phyloP scores from a whole-genome alignment of 768 basidiomycete species.

The Amyloporia xantha region DNA sequence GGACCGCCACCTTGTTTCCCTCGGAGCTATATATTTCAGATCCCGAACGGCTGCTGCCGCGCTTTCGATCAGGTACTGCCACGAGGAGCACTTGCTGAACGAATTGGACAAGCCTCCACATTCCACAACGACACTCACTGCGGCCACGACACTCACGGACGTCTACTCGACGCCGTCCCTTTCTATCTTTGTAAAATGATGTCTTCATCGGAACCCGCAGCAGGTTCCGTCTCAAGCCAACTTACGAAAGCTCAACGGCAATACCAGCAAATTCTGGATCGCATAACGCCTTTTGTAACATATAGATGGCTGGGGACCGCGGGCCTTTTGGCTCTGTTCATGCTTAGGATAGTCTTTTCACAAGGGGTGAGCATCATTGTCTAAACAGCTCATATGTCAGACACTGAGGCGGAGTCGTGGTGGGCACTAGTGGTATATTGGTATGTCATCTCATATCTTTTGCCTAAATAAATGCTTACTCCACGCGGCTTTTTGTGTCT shows the following conservation, averaged over 20 bases:
- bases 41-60: too few species aligned
- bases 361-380: constrained; percentile 73
- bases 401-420: not conserved
- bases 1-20: too few species aligned
- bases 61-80: too few species aligned
- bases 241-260: constrained; percentile 57
- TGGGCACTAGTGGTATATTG: constrained; percentile 79
- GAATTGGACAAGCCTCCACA: too few species aligned
- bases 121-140: too few species aligned
- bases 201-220: constrained; percentile 19
- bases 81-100: too few species aligned
- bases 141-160: too few species aligned
- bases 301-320: constrained; percentile 82
- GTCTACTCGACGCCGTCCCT: too few species aligned
- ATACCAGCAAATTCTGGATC: constrained; percentile 87
- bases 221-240: constrained; percentile 23
- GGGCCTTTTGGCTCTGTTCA: constrained; percentile 67
- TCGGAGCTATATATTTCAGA: too few species aligned
- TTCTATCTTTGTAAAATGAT: too few species aligned
- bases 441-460: constrained; percentile 38
- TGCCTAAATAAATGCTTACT: too few species aligned
- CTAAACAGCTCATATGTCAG: not conserved
- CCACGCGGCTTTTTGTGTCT: not conserved
- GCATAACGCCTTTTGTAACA: constrained; percentile 84
- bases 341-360: constrained; percentile 77